Evolutionary conservation across 1,139 yeast species (phyloP).

Genomic region (Candida pseudoviswanathii): DNA sequence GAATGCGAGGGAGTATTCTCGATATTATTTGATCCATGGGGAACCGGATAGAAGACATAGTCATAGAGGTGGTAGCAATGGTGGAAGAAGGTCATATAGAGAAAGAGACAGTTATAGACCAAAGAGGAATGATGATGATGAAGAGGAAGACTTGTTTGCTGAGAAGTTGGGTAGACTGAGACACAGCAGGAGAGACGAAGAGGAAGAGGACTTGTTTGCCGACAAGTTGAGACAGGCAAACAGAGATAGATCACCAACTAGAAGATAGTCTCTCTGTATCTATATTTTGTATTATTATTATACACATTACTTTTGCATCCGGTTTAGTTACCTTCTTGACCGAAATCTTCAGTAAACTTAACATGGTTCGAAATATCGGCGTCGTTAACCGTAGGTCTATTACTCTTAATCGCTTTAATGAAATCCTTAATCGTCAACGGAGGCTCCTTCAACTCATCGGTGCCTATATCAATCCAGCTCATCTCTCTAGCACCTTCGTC

Average conservation of each 20-base stretch:
- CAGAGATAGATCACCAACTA: constrained; percentile 23
- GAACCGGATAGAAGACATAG: constrained; percentile 57
- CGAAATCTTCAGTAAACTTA: constrained; percentile 91
- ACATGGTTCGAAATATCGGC: constrained; percentile 80
- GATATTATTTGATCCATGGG: constrained; percentile 73
- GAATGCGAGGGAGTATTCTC: constrained; percentile 60
- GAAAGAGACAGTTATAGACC: constrained; percentile 7
- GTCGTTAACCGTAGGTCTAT: constrained; percentile 92
- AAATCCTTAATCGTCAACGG: constrained; percentile 88
- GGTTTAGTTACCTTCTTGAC: constrained; percentile 87
- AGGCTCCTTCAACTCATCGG: constrained; percentile 90
- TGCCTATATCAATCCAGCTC: constrained; percentile 90
- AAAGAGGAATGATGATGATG: constrained; percentile 15
- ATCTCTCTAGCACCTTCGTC: constrained; percentile 82
- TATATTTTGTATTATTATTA: background rate
- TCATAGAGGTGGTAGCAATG: background rate
- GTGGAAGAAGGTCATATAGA: constrained; percentile 13
- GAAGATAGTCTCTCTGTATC: constrained; percentile 4
- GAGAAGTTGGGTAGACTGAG: constrained; percentile 10
- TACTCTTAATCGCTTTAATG: constrained; percentile 85
- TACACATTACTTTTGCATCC: background rate
- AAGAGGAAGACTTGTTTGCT: constrained; percentile 20
- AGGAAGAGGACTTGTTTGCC: constrained; percentile 20
- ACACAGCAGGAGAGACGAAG: constrained; percentile 20
- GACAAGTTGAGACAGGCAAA: constrained; percentile 17